Base-by-base conservation (phyloP, 345 rosid genomes). In the Lumnitzera littorea region DNA sequence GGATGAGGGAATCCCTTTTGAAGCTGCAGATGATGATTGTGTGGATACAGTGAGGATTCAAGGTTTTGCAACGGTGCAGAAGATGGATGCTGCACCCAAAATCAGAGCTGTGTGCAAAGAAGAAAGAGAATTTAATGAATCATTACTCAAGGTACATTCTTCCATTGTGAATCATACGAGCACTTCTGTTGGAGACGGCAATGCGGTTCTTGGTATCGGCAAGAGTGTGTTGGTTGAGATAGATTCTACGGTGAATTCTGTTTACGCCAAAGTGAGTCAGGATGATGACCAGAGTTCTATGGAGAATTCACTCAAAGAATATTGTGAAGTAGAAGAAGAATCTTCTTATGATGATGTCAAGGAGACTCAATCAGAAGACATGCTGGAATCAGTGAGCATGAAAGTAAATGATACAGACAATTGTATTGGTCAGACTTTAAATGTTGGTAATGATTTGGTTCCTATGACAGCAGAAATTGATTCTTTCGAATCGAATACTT, bases 1-100 rank as follows among this genome's bases (percentile, higher is more conserved):
- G 64, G 84, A 78, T 31, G 79, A 74, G 17, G 48, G 68, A 56
- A 80, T 25, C 25, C 12, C 53, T 60, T 86, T 72, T 15, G 82
- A 63, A 25, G 10, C 49, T 24, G 64, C 5, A 61, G 69, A 75
- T 64, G 80, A 71, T 14, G 73, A 9, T 58, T 69, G 74, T 47
- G 73, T 76, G 41, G 69, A 56, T 27, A 27, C 31, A 27, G 31
- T 27, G 16, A 68, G 64, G 71, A 70, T 73, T 72, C 65, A 72
- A 24, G 56, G 69, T 65, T 15, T 55, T 57, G 72, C 47, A 3
- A 27, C 5, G 31, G 31, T 47, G 23, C 15, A 53, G 50, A 56
- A 55, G 41, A 61, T 64, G 65, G 67, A 71, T 52, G 31, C 31
- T 27, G 31, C 31, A 27, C 5, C 31, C 31, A 5, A 27, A 27